Base-by-base conservation (phyloP, 2,329 filamentous ascomycete genomes). In the Trichoderma breve region DNA sequence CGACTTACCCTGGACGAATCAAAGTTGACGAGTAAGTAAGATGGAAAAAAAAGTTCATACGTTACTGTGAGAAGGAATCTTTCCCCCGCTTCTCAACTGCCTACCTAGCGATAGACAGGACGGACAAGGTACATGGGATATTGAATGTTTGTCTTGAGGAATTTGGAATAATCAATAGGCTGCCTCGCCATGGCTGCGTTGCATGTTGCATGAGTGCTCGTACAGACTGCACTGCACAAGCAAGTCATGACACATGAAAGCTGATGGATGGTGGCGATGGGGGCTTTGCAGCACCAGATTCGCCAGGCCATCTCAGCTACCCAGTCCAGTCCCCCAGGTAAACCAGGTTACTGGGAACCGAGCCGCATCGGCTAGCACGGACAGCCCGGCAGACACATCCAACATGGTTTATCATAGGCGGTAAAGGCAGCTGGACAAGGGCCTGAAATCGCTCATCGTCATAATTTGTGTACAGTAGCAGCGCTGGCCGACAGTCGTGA, bases 291-390 rank as follows among this genome's bases (percentile, higher is more conserved):
- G 60, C 60, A 53, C n/a, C 21, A 65, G 68, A 71, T 71, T 71
- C 47, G 68, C 68, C 51, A 64, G 58, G 21, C 39, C 65, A 68
- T 60, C 65, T 64, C 34, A 64, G 18, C 51, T 64, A 43, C 58
- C 47, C 32, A 61, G 58, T 12, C 34, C 47, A 58, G 36, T 24
- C 64, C 64, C 55, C 65, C 65, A 68, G 65, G 34, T 18, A 60
- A 60, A 68, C 68, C 68, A 71, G 68, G 68, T 71, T 65, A 51
- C 68, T 71, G 69, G 69, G 69, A 71, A 71, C 53, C 62, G 70
- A 71, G 70, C 70, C 70, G 70, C 63, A 67, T 71, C 63, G 63
- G 64, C 60, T 63, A 63, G 67, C 67, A 71, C 69, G 69, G 69
- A 71, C 61, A 65, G 53, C n/a, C 69, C 61, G 69, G 61, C 69